A percentile compares a stretch with the other conserved stretches of the same genome.
Evolutionary conservation across 208 protist species (phyloP).

Genomic region (Vickermania spadyakhi): DNA sequence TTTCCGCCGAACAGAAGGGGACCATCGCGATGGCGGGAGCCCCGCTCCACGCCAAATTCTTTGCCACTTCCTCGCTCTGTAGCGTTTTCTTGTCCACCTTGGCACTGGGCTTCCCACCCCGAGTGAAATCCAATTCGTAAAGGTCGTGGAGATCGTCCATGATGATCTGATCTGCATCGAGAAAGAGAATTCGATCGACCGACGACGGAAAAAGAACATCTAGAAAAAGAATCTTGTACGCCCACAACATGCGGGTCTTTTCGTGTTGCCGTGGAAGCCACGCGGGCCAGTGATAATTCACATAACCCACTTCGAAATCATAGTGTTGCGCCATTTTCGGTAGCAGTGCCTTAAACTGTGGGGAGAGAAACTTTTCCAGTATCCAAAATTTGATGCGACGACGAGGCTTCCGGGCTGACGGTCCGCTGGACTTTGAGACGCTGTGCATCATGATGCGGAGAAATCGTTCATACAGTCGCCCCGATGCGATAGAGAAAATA

Average conservation of each 20-base stretch:
- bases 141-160: conserved; percentile 89
- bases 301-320: conserved; percentile 92
- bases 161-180: conserved; percentile 97
- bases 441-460: conserved; percentile 98
- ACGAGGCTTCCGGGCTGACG: conserved; percentile 58
- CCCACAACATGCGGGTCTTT: conserved; percentile 99
- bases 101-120: no score
- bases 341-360: conserved; percentile 92
- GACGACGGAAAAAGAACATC: conserved; percentile 98
- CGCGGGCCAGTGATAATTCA: conserved; percentile 98
- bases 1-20: conserved; percentile 91
- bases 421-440: conserved; percentile 87
- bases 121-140: conserved; percentile 94
- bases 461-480: conserved; percentile 98
- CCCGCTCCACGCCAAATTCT: neutral
- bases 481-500: conserved; percentile 97
- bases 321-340: conserved; percentile 81
- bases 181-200: conserved; percentile 97
- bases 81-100: no score
- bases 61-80: neutral
- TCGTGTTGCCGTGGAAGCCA: conserved; percentile 95
- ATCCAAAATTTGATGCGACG: conserved; percentile 99
- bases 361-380: conserved; percentile 96
- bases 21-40: conserved; percentile 90
- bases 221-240: conserved; percentile 99